Percentiles rank a stretch among this genome's conserved stretches.
Conservation (phyloP, 768 basidiomycete species). For the Lentinula aciculospora region DNA sequence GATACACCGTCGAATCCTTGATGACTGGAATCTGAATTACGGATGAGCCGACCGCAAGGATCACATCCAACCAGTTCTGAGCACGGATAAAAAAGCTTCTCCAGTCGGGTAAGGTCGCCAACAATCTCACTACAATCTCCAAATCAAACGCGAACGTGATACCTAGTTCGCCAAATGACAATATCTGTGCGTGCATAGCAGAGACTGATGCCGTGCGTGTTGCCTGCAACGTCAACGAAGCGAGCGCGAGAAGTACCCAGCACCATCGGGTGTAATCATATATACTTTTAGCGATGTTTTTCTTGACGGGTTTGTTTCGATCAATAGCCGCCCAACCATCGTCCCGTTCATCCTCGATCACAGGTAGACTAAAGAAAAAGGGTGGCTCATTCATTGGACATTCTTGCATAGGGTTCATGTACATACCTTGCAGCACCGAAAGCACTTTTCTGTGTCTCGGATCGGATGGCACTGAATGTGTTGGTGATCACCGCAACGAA, state of each 20-base stretch:
- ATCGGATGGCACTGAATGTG: conserved; percentile 83
- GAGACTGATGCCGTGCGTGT: conserved; percentile 52
- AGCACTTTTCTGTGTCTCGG: conserved; percentile 84
- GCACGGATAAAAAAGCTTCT: conserved; percentile 53
- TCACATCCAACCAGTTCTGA: conserved; percentile 67
- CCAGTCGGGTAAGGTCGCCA: conserved; percentile 78
- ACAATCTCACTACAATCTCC: conserved; percentile 76
- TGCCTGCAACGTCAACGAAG: conserved; percentile 68
- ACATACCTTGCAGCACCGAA: conserved; percentile 79
- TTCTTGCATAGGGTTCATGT: neutral
- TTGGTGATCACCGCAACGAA: conserved; percentile 96
- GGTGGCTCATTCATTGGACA: neutral
- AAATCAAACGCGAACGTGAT: conserved; percentile 84
- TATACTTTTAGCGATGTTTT: conserved; percentile 46
- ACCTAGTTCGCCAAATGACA: conserved; percentile 65
- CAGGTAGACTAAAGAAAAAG: conserved; percentile 15
- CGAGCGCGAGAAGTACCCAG: conserved; percentile 74
- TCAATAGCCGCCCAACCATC: conserved; percentile 54
- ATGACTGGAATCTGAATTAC: conserved; percentile 85
- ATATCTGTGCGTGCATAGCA: conserved; percentile 34
- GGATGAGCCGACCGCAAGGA: conserved; percentile 68
- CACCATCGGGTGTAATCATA: conserved; percentile 59
- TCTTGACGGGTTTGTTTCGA: conserved; percentile 32
- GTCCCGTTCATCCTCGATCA: conserved; percentile 50
- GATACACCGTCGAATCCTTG: conserved; percentile 55